Conservation (phyloP, 106 monocot species). For the Allium sativum region DNA sequence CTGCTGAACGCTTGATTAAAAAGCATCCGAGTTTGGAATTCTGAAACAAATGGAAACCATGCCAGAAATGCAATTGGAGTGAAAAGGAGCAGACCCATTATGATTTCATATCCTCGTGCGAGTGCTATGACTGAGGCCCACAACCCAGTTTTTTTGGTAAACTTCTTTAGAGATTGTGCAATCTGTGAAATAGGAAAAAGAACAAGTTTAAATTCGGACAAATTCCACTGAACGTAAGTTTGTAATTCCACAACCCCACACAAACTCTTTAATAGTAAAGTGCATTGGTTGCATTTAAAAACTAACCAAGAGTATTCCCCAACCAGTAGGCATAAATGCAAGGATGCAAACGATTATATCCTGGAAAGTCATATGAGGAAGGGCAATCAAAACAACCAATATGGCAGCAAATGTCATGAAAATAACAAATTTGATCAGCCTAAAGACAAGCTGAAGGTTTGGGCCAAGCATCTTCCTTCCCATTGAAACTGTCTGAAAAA, state of each 20-base stretch:
- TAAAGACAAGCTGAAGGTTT: conserved; percentile 74
- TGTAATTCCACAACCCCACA: too few species aligned
- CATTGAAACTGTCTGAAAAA: conserved; percentile 61
- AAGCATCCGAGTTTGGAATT: conserved; percentile 91
- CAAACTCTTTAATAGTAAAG: too few species aligned
- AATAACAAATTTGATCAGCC: conserved; percentile 82
- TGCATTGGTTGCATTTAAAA: neutral
- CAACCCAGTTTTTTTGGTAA: conserved; percentile 26
- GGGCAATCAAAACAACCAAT: conserved; percentile 56
- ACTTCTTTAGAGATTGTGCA: conserved; percentile 63
- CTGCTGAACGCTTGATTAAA: conserved; percentile 97
- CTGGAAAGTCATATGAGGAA: conserved; percentile 61
- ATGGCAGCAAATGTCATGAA: conserved; percentile 60
- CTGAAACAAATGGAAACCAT: conserved; percentile 96
- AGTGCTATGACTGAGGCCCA: conserved; percentile 73
- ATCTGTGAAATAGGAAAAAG: conserved; percentile 33
- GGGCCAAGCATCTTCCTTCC: conserved; percentile 81
- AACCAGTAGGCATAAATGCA: conserved; percentile 86
- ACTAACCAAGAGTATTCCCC: conserved; percentile 84
- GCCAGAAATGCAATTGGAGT: conserved; percentile 79
- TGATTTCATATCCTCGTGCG: conserved; percentile 82
- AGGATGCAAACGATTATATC: conserved; percentile 79
- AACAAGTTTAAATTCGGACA: neutral
- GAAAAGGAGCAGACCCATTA: conserved; percentile 79
- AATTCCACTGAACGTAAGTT: too few species aligned